phyloP scores from a whole-genome alignment of 345 rosid genomes.

The Brassica nigra region DNA sequence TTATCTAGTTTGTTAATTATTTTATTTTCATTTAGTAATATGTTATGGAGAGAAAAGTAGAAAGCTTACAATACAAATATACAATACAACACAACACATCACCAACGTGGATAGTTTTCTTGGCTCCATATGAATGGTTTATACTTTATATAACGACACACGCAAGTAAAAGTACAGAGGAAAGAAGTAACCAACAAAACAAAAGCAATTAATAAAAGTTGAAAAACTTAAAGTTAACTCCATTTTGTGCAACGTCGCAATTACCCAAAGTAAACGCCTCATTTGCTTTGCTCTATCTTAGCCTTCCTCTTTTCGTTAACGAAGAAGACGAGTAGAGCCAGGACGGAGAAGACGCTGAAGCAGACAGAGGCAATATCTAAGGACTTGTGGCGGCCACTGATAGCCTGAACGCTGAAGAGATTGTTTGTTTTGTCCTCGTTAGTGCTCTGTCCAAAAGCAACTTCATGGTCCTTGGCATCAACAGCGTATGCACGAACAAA shows the following conservation, averaged over 20 bases:
- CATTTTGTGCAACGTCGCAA: conserved; percentile 2
- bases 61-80: no score
- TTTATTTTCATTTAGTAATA: no score
- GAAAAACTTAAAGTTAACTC: conserved; percentile 30
- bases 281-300: conserved; percentile 38
- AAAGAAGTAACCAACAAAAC: conserved; percentile 12
- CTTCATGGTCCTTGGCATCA: conserved; percentile 15
- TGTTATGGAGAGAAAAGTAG: no score
- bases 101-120: conserved; percentile 17
- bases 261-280: conserved; percentile 31
- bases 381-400: neutral
- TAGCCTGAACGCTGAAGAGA: conserved; percentile 39
- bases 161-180: neutral
- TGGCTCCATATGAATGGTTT: conserved; percentile 15
- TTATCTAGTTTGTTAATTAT: no score
- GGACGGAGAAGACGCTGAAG: conserved; percentile 43
- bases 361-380: conserved; percentile 43
- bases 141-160: conserved; percentile 4
- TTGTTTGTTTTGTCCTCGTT: conserved; percentile 11
- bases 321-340: conserved; percentile 36
- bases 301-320: conserved; percentile 40
- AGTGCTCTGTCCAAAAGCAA: conserved; percentile 45
- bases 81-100: neutral
- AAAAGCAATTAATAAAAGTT: neutral
- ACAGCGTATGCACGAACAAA: conserved; percentile 22